Conservation (phyloP, 768 basidiomycete species). For the Hygrocybe punicea region DNA sequence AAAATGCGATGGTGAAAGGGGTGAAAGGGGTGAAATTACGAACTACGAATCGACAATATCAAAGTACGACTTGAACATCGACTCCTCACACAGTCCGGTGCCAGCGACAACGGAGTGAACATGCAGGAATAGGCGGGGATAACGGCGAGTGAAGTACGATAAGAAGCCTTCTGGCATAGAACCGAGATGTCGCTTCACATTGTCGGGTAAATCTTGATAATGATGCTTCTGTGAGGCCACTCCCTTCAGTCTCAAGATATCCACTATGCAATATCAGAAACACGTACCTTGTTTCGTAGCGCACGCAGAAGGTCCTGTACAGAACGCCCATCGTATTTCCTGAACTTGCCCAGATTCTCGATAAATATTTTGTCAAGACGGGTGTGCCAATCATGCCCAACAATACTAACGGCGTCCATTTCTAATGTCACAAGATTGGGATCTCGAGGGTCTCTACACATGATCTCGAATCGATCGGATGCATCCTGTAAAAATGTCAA, state of each 20-base stretch:
- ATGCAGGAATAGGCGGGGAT: slow-evolving; percentile 86
- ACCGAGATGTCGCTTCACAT: slow-evolving; percentile 84
- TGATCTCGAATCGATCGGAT: slow-evolving; percentile 96
- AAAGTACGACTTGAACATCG: slow-evolving; percentile 91
- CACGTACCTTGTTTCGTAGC: slow-evolving; percentile 85
- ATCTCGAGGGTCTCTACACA: slow-evolving; percentile 90
- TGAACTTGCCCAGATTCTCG: slow-evolving; percentile 93
- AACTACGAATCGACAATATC: slow-evolving; percentile 53
- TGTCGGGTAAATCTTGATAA: slow-evolving; percentile 93
- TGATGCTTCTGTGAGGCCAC: slow-evolving; percentile 78
- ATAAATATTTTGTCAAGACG: slow-evolving; percentile 86
- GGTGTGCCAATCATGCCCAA: slow-evolving; percentile 88
- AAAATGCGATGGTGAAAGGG: too few relatives aligned
- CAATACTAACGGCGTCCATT: slow-evolving; percentile 59
- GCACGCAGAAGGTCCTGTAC: slow-evolving; percentile 92
- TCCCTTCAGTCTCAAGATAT: not conserved
- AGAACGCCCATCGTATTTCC: slow-evolving; percentile 90
- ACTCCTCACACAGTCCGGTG: slow-evolving; percentile 71
- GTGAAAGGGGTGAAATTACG: slow-evolving; percentile 1
- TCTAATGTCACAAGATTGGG: slow-evolving; percentile 73
- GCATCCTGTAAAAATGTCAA: slow-evolving; percentile 95
- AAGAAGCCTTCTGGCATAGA: slow-evolving; percentile 91
- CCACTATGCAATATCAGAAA: not conserved
- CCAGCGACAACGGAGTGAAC: slow-evolving; percentile 79
- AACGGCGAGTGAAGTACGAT: slow-evolving; percentile 89